phyloP scores from a whole-genome alignment of 2,329 filamentous ascomycete genomes.

The Pseudogymnoascus sp. region DNA sequence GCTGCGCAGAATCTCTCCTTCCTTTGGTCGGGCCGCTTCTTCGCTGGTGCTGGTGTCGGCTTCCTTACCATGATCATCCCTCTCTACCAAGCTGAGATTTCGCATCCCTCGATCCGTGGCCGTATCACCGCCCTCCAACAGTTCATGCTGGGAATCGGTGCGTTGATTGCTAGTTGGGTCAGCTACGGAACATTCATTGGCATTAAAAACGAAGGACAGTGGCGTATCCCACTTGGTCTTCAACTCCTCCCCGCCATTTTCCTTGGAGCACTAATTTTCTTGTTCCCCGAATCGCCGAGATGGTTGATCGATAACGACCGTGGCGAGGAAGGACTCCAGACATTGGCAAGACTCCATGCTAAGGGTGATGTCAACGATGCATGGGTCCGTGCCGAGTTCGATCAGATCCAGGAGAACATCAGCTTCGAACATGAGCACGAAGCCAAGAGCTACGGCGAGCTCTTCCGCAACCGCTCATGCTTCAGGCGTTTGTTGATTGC shows the following conservation, averaged over 20 bases:
- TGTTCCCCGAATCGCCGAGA: constrained; percentile 50
- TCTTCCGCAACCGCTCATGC: constrained; percentile 50
- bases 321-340: constrained; percentile 45
- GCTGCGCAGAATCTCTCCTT: constrained; percentile 50
- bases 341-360: constrained; percentile 51
- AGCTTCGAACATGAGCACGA: constrained; percentile 52
- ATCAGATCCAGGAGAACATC: constrained; percentile 55
- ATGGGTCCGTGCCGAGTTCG: constrained; percentile 55
- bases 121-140: constrained; percentile 67
- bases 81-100: constrained; percentile 70
- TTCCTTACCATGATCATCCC: constrained; percentile 38
- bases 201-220: constrained; percentile 11
- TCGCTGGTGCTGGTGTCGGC: constrained; percentile 56
- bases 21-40: constrained; percentile 59
- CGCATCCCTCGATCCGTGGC: constrained; percentile 69
- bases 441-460: constrained; percentile 52
- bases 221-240: constrained; percentile 36
- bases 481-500: constrained; percentile 56
- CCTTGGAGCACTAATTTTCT: constrained; percentile 46
- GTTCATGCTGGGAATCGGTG: constrained; percentile 72
- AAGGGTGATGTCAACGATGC: constrained; percentile 48
- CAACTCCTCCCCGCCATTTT: constrained; percentile 52
- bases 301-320: constrained; percentile 56
- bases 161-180: constrained; percentile 64
- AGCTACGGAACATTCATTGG: constrained; percentile 47